Percentiles rank a stretch among this genome's conserved stretches.
Conservation (phyloP, 2,329 filamentous ascomycete genomes). For the Pseudonectria buxi region DNA sequence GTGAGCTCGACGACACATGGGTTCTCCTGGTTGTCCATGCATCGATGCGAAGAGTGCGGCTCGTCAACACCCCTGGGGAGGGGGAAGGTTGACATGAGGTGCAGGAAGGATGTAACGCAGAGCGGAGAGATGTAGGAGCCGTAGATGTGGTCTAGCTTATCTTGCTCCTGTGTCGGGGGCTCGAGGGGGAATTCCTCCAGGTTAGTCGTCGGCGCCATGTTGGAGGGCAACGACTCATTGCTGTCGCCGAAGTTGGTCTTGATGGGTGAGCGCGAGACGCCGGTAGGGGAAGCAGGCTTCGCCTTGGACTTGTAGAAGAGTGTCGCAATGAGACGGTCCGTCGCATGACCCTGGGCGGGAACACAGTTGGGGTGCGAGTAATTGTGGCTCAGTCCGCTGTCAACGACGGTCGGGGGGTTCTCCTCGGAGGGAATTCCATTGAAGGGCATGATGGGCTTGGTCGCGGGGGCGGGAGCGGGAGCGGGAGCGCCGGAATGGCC, state of each 20-base stretch:
- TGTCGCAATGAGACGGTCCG: conserved; percentile 53
- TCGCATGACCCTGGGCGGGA: conserved; percentile 39
- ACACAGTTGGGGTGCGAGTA: conserved; percentile 59
- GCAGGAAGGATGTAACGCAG: conserved; percentile 59
- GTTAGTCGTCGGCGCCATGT: conserved; percentile 54
- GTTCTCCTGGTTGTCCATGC: conserved; percentile 53
- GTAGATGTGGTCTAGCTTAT: conserved; percentile 59
- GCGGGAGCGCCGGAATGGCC: conserved; percentile 28
- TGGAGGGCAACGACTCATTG: conserved; percentile 36
- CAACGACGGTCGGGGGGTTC: conserved; percentile 52
- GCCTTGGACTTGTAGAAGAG: conserved; percentile 52
- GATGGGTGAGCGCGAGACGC: conserved; percentile 26
- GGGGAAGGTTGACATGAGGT: conserved; percentile 58
- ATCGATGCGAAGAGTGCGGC: conserved; percentile 55
- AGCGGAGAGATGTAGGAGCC: conserved; percentile 59
- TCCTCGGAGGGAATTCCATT: conserved; percentile 55
- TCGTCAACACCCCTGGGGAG: conserved; percentile 44
- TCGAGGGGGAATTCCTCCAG: conserved; percentile 55
- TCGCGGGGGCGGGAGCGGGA: conserved; percentile 29
- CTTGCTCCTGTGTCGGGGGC: conserved; percentile 45
- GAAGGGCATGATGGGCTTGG: conserved; percentile 43
- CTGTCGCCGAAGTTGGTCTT: conserved; percentile 23
- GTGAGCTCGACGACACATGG: conserved; percentile 61
- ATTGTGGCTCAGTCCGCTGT: conserved; percentile 55
- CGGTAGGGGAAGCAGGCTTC: conserved; percentile 21